A percentile compares a stretch with the other conserved stretches of the same genome.
Evolutionary conservation across 2,329 filamentous ascomycete genomes (phyloP).

Genomic region (Nannizziopsis barbatae): DNA sequence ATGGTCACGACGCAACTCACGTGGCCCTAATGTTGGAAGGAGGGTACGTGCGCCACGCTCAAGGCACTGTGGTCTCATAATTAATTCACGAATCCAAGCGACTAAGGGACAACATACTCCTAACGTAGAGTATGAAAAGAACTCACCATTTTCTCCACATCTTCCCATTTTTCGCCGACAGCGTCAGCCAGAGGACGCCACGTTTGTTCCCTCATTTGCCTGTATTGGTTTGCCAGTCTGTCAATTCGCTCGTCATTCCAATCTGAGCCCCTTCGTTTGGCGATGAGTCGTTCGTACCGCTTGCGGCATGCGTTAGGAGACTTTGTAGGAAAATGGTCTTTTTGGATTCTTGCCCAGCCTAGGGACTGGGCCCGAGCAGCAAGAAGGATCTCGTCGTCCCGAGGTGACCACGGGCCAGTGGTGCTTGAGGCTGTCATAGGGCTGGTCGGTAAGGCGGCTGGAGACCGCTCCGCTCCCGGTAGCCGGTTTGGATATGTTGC

Average conservation of each 20-base stretch:
- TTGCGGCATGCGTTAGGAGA: constrained; percentile 76
- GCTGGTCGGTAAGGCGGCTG: constrained; percentile 9
- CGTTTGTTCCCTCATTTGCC: constrained; percentile 67
- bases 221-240: constrained; percentile 64
- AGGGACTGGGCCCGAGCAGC: constrained; percentile 60
- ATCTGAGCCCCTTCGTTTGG: constrained; percentile 55
- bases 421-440: constrained; percentile 12
- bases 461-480: constrained; percentile 3
- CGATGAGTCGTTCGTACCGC: constrained; percentile 72
- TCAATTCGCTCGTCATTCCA: constrained; percentile 70
- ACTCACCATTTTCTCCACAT: constrained; percentile 74
- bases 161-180: constrained; percentile 46
- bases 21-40: constrained; percentile 14
- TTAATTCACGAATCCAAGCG: not conserved
- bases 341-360: constrained; percentile 75
- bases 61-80: constrained; percentile 17
- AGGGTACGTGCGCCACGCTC: constrained; percentile 17
- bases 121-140: not conserved
- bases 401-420: constrained; percentile 55
- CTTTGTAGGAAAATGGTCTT: constrained; percentile 65
- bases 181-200: constrained; percentile 63
- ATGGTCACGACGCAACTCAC: constrained; percentile 8
- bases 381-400: constrained; percentile 64
- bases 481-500: constrained; percentile 14
- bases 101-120: not conserved